These are phyloP conservation scores for Yarrowia divulgata DNA, from an alignment of 805 yeast species.

Conservation along the genomic window DNA sequence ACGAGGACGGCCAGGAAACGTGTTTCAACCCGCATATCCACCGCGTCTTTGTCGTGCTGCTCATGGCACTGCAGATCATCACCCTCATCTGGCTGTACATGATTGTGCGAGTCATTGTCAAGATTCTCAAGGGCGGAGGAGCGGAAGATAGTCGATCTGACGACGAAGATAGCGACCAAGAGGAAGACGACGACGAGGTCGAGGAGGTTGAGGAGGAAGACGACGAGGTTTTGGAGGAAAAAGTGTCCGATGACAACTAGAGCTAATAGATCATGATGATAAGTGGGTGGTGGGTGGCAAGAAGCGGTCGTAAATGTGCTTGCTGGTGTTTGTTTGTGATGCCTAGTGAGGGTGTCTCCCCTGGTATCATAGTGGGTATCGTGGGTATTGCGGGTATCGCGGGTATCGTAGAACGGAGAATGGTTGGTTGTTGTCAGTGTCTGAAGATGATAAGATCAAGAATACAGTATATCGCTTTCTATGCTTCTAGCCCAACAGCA, in stretches of 20 bases:
- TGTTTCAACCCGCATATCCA: slow-evolving; percentile 51
- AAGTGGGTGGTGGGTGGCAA: too few species aligned
- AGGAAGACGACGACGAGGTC: slow-evolving; percentile 19
- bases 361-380: too few species aligned
- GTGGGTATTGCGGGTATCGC: too few species aligned
- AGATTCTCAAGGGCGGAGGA: slow-evolving; percentile 71
- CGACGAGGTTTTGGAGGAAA: slow-evolving; percentile 18
- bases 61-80: slow-evolving; percentile 71
- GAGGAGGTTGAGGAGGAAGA: slow-evolving; percentile 21
- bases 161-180: slow-evolving; percentile 61
- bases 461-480: too few species aligned
- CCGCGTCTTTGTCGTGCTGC: slow-evolving; percentile 59
- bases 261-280: slow-evolving; percentile 23
- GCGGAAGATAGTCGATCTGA: slow-evolving; percentile 92
- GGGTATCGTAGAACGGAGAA: too few species aligned
- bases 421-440: too few species aligned
- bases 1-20: slow-evolving; percentile 44
- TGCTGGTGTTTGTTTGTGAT: too few species aligned
- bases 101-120: slow-evolving; percentile 72
- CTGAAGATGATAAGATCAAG: too few species aligned
- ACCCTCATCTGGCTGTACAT: slow-evolving; percentile 76
- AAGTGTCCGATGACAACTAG: slow-evolving; percentile 17
- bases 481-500: too few species aligned
- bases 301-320: too few species aligned
- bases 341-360: too few species aligned